Conservation (phyloP, 768 basidiomycete genomes). For the Tylopilus rubrobrunneus region DNA sequence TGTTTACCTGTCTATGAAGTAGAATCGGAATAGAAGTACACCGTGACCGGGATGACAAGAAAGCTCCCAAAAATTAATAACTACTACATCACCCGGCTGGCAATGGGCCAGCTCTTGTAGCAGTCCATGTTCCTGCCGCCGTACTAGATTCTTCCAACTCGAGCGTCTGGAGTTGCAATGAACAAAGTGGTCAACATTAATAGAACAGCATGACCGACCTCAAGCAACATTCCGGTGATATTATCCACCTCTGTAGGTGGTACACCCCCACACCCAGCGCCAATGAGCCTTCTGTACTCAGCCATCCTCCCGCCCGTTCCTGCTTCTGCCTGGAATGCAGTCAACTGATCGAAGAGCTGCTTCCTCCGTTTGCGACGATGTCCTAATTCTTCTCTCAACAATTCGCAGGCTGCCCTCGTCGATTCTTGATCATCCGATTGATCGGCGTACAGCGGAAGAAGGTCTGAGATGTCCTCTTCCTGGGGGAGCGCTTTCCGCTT, state of each 20-base stretch:
- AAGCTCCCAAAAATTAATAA: background rate
- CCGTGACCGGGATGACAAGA: background rate
- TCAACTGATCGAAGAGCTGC: constrained; percentile 69
- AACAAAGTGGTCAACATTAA: background rate
- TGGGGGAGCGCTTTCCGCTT: constrained; percentile 50
- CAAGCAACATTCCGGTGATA: constrained; percentile 78
- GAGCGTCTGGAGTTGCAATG: constrained; percentile 50
- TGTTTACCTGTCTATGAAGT: background rate
- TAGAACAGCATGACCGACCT: constrained; percentile 45
- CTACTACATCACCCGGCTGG: constrained; percentile 17
- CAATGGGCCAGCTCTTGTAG: constrained; percentile 23
- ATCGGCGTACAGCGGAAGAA: constrained; percentile 53
- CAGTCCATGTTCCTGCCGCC: constrained; percentile 41
- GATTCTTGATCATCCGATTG: constrained; percentile 56
- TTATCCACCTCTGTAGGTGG: constrained; percentile 85
- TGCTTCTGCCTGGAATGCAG: constrained; percentile 80
- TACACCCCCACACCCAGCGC: constrained; percentile 85
- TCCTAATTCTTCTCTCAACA: constrained; percentile 59
- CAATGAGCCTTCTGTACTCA: constrained; percentile 85
- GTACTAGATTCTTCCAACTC: constrained; percentile 79
- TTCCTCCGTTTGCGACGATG: constrained; percentile 67
- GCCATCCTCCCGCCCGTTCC: constrained; percentile 88
- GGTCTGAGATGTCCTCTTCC: constrained; percentile 61
- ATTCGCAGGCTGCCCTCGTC: constrained; percentile 52
- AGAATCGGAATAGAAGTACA: background rate